A percentile compares a stretch with the other conserved stretches of the same genome.
Evolutionary conservation across 1,284 basidiomycete genomes (phyloP).

Genomic region (Wallemia ichthyophaga): DNA sequence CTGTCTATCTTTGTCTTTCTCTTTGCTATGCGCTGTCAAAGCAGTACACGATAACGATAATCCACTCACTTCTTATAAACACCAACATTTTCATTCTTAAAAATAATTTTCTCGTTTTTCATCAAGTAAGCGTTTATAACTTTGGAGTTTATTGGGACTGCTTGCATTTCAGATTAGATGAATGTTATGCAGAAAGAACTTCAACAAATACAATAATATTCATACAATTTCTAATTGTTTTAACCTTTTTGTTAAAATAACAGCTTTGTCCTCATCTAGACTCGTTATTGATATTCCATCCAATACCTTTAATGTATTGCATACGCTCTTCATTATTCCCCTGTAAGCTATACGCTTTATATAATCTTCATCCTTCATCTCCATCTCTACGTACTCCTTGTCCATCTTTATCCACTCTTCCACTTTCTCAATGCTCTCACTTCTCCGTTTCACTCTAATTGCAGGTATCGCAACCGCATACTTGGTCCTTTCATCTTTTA

Average conservation of each 20-base stretch:
- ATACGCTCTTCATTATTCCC: conserved; percentile 48
- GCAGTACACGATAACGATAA: background rate
- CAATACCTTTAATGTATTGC: conserved; percentile 31
- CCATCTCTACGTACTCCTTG: conserved; percentile 1
- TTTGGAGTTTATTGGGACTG: no score
- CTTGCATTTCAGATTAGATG: background rate
- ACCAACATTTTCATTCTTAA: background rate
- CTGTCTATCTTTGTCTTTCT: background rate
- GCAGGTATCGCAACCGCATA: conserved; percentile 6
- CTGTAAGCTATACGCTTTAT: conserved; percentile 58
- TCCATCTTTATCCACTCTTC: conserved; percentile 2
- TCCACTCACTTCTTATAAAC: background rate
- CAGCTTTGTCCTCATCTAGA: conserved; percentile 54
- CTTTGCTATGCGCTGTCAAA: background rate
- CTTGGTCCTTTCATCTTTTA: conserved; percentile 32
- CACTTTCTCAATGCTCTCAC: conserved; percentile 2
- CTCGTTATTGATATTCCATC: conserved; percentile 50
- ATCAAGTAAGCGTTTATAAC: no score
- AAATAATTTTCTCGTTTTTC: background rate
- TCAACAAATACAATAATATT: background rate
- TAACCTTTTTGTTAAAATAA: conserved; percentile 24
- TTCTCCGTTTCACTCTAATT: conserved; percentile 6
- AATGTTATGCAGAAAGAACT: background rate
- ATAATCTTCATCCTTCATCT: conserved; percentile 48
- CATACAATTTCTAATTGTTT: conserved; percentile 1